Evolutionary conservation across 495 filamentous ascomycete genomes (phyloP), one percentile per base, ranked within the genome.

Genomic region (Neurospora discreta): DNA sequence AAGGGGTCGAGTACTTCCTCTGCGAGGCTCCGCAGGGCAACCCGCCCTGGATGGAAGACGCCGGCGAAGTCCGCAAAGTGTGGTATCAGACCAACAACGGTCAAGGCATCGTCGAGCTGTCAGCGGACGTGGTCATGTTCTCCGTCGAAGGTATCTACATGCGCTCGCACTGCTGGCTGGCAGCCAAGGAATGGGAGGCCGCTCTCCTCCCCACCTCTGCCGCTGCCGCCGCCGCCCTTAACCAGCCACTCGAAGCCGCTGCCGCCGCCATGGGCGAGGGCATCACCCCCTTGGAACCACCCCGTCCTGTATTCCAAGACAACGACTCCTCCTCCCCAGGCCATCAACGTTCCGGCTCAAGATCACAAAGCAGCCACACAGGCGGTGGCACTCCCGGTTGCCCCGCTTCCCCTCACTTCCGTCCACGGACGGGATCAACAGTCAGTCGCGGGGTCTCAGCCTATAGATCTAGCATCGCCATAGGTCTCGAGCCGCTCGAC

Each of bases 1-100:
- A 97, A 39, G 90, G 89, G 5, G 93, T 97, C 13, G 96, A 98
- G 79, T 97, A 98, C 82, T 98, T 98, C 84, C 87, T 98, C n/a
- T 98, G 94, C 81, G 88, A 97, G 78, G 90, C 93, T 11, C 90
- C 94, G 0, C 90, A 91, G 75, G 91, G 92, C 26, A 90, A 90
- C 73, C 85, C 90, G 3, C 95, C 95, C 3, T 99, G 95, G 96
- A 89, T 90, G 68, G 89, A 92, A 70, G 91, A 93, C 68, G 86
- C 84, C 72, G 88, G 88, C 71, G 85, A 86, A 26, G 80, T 85
- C 39, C 87, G 87, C 74, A 88, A 89, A 77, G 90, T 88, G 74
- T 94, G 94, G 94, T 93, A 93, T 78, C 89, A 91, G 73, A 90
- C 94, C 39, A 87, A 88, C 44, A 36, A 65, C 15, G 89, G 90